Conservation (phyloP, 73 alveolate genomes). For the Symbiodinium natans region DNA sequence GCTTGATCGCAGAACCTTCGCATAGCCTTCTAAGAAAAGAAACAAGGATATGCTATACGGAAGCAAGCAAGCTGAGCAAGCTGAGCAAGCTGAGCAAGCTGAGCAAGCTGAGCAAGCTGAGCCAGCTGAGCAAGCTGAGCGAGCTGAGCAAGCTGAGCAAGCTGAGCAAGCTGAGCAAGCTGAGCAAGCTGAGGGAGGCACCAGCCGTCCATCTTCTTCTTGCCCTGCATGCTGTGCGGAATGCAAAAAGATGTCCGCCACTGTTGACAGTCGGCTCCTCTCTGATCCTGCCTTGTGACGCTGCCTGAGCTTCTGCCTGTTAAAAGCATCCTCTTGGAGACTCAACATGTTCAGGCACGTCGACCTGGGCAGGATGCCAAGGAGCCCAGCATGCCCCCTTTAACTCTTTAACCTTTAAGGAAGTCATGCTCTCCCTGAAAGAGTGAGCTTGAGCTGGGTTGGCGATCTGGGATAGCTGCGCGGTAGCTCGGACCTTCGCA, state of each 20-base stretch:
- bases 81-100: too few relatives aligned
- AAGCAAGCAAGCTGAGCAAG: too few relatives aligned
- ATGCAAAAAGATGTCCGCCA: background rate
- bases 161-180: too few relatives aligned
- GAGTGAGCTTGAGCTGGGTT: background rate
- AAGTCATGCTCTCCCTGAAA: background rate
- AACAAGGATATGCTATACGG: too few relatives aligned
- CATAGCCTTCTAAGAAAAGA: too few relatives aligned
- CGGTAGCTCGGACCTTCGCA: conserved; percentile 64
- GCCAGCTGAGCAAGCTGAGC: too few relatives aligned
- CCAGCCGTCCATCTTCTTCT: conserved; percentile 22
- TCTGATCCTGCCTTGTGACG: background rate
- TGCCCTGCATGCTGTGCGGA: conserved; percentile 27
- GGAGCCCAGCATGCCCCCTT: background rate
- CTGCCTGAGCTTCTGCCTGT: conserved; percentile 6
- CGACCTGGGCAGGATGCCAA: conserved; percentile 11
- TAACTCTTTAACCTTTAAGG: background rate
- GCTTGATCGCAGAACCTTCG: too few relatives aligned
- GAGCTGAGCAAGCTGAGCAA: too few relatives aligned
- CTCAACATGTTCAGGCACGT: conserved; percentile 21
- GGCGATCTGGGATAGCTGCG: background rate
- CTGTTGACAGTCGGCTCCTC: background rate
- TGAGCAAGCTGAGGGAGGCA: background rate
- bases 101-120: too few relatives aligned
- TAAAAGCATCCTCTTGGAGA: conserved; percentile 17